phyloP scores from a whole-genome alignment of 179 eudicot species.

The Beta macrorhiza region DNA sequence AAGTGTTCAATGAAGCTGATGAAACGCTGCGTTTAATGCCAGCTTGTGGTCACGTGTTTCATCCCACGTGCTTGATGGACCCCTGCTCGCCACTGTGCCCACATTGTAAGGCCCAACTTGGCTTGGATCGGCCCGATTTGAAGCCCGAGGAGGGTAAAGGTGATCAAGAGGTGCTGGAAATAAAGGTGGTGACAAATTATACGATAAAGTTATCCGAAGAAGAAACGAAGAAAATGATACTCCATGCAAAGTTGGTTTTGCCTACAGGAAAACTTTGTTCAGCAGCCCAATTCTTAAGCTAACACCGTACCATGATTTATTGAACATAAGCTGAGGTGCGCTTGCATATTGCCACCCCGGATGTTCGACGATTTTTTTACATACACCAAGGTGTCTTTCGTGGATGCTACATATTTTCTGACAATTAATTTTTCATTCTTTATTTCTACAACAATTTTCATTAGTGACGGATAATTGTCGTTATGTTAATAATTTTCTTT shows the following conservation, averaged over 20 bases:
- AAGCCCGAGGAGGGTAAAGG: slow-evolving; percentile 21
- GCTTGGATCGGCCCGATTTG: not conserved
- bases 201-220: slow-evolving; percentile 23
- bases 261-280: slow-evolving; percentile 19
- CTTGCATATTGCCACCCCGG: no score
- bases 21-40: slow-evolving; percentile 52
- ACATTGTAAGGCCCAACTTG: slow-evolving; percentile 23
- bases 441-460: no score
- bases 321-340: not conserved
- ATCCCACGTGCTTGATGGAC: slow-evolving; percentile 52
- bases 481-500: no score
- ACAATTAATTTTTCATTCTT: no score
- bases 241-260: slow-evolving; percentile 23
- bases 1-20: slow-evolving; percentile 47
- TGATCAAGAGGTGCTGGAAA: slow-evolving; percentile 15
- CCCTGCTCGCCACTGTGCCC: slow-evolving; percentile 58
- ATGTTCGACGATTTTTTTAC: no score
- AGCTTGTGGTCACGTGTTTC: slow-evolving; percentile 68
- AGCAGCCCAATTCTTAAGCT: not conserved
- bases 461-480: no score
- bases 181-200: slow-evolving; percentile 33
- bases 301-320: not conserved
- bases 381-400: no score
- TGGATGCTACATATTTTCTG: no score
- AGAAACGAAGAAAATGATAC: slow-evolving; percentile 16